phyloP scores from a whole-genome alignment of 768 basidiomycete species.

The Hygrocybe punicea region DNA sequence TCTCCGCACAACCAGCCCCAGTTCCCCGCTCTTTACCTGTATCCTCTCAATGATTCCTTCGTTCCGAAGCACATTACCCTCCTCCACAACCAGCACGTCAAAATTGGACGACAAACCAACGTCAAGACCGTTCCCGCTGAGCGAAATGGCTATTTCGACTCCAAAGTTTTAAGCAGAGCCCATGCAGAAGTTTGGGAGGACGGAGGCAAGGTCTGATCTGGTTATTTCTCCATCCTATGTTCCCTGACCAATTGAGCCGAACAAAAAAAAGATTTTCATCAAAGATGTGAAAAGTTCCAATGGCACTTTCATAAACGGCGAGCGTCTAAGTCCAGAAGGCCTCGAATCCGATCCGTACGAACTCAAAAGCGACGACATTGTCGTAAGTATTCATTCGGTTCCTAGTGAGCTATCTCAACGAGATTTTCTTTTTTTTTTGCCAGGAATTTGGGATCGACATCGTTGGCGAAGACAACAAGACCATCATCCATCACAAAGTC shows the following conservation, averaged over 20 bases:
- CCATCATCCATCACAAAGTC: conserved; percentile 97
- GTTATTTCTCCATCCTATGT: conserved; percentile 8
- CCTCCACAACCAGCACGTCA: conserved; percentile 59
- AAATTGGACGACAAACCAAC: conserved; percentile 96
- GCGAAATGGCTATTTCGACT: conserved; percentile 95
- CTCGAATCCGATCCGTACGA: conserved; percentile 90
- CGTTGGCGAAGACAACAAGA: conserved; percentile 96
- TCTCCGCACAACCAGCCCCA: conserved; percentile 12
- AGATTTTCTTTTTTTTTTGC: conserved; percentile 4
- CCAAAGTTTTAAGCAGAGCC: conserved; percentile 86
- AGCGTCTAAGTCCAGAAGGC: conserved; percentile 84
- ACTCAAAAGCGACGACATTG: conserved; percentile 91
- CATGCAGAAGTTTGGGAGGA: conserved; percentile 99
- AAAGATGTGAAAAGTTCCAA: conserved; percentile 98
- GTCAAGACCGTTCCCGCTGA: conserved; percentile 91
- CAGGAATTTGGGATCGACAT: conserved; percentile 99
- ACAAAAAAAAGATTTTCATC: conserved; percentile 75
- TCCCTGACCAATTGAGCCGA: conserved; percentile 12
- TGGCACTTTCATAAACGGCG: conserved; percentile 97
- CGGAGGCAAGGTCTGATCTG: conserved; percentile 62
- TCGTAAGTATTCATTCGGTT: conserved; percentile 59
- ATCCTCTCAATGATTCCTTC: conserved; percentile 93
- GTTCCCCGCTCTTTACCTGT: conserved; percentile 61
- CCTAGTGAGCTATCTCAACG: no score
- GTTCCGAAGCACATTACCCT: conserved; percentile 92